These are phyloP conservation scores for Garcia nutans DNA, from an alignment of 345 rosid genomes.

Conservation along the genomic window DNA sequence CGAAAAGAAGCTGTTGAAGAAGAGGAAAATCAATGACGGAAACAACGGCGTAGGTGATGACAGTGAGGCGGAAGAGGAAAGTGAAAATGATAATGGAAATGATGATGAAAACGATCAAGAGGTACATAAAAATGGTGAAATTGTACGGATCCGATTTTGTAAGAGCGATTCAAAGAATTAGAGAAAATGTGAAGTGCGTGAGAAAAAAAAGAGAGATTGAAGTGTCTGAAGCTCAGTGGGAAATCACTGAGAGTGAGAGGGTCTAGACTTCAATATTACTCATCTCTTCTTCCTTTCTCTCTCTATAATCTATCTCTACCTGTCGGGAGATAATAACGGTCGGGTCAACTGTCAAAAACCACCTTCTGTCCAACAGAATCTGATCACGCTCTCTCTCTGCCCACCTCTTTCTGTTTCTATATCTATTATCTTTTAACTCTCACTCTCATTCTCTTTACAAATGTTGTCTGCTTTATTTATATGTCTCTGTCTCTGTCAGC, in stretches of 20 bases:
- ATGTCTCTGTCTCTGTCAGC: conserved; percentile 37
- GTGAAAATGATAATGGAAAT: conserved; percentile 36
- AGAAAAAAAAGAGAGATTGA: not conserved
- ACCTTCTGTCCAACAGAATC: conserved; percentile 56
- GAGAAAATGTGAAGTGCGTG: conserved; percentile 7
- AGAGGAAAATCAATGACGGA: conserved; percentile 35
- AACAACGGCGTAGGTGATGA: conserved; percentile 27
- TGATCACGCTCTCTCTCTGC: conserved; percentile 59
- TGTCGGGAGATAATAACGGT: conserved; percentile 50
- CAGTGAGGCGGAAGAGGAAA: conserved; percentile 35
- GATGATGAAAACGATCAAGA: conserved; percentile 27
- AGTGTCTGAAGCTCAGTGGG: conserved; percentile 28
- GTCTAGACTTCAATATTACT: conserved; percentile 30
- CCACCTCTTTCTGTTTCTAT: conserved; percentile 32
- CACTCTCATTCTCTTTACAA: conserved; percentile 22
- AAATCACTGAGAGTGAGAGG: conserved; percentile 15
- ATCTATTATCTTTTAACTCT: conserved; percentile 12
- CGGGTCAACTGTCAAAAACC: conserved; percentile 85
- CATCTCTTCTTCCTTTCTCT: conserved; percentile 3
- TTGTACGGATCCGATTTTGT: not conserved
- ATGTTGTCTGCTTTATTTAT: conserved; percentile 36
- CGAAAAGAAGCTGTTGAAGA: conserved; percentile 44
- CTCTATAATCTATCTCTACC: conserved; percentile 3
- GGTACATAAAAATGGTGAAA: conserved; percentile 17
- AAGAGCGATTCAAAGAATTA: not conserved